Evolutionary conservation across 2,329 filamentous ascomycete species (phyloP), one percentile per base, ranked within the genome.

Genomic region (Nigrograna mackinnonii): DNA sequence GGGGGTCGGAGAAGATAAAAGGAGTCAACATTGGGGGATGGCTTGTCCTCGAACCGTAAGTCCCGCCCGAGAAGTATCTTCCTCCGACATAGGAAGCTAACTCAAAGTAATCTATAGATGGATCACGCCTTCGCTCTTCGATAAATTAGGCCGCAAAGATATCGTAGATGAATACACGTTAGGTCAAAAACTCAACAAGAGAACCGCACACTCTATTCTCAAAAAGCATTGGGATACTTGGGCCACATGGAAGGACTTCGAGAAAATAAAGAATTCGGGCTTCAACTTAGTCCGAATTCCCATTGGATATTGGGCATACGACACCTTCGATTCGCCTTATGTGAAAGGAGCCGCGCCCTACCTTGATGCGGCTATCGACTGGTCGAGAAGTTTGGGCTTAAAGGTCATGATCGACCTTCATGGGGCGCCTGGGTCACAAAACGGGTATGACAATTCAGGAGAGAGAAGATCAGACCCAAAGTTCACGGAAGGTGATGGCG

Each of bases 401-500:
- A 79, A 81, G 58, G 71, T 83, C n/a, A 68, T 82, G 54, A 76
- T 84, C 35, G 80, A 84, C 52, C 69, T 83, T 5, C 80, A 84
- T 56, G 79, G 78, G 22, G 76, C 75, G 3, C 79, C 77, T 12
- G 76, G 76, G 21, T 77, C 73, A 1, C 80, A 83, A 49, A 83
- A 84, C 48, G 81, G 81, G 7, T 84, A 79, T 56, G 82, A 85
- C 60, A 84, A 85, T 61, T 81, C 76, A 30, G 82, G 82, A 2
- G 75, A 79, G 43, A 68, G 68, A 50, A 69, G 68, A 37, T 52
- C 48, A 37, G 71, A 43, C 13, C 73, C 71, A 47, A 60, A 62
- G 4, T 80, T 75, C 71, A 71, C 73, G 46, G 59, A 67, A 22
- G 77, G 74, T 21, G 63, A 75, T 46, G 79, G 73, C 1, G 68